These are phyloP conservation scores for Craterostigma plantagineum DNA, from an alignment of 257 asterid species.

Conservation along the genomic window DNA sequence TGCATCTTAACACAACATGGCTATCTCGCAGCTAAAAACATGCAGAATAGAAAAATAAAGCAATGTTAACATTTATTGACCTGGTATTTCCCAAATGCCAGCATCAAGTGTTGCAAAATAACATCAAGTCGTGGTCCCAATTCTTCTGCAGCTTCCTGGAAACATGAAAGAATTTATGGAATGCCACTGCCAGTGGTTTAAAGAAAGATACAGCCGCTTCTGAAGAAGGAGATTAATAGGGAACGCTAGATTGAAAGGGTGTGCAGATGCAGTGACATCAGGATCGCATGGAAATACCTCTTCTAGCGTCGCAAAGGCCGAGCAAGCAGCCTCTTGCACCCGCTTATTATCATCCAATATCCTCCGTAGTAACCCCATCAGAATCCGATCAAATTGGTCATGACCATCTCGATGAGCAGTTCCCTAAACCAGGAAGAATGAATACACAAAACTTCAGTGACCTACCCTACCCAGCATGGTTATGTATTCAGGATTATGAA, in stretches of 20 bases:
- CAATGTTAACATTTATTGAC: conserved; percentile 12
- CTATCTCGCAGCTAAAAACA: too few relatives aligned
- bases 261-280: too few relatives aligned
- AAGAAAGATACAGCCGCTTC: too few relatives aligned
- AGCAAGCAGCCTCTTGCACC: conserved; percentile 99
- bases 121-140: conserved; percentile 47
- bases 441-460: background rate
- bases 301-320: conserved; percentile 98
- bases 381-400: conserved; percentile 66
- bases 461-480: too few relatives aligned
- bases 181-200: too few relatives aligned
- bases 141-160: conserved; percentile 80
- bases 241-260: too few relatives aligned
- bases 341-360: conserved; percentile 92
- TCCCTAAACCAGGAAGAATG: conserved; percentile 30
- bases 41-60: background rate
- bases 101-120: conserved; percentile 75
- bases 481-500: too few relatives aligned
- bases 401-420: conserved; percentile 46
- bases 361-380: conserved; percentile 70
- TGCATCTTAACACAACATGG: too few relatives aligned
- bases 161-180: background rate
- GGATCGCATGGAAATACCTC: conserved; percentile 30
- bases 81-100: conserved; percentile 89
- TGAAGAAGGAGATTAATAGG: too few relatives aligned